These are phyloP conservation scores for Helminthosporium solani DNA, from an alignment of 2,329 filamentous ascomycete genomes.

Conservation along the genomic window DNA sequence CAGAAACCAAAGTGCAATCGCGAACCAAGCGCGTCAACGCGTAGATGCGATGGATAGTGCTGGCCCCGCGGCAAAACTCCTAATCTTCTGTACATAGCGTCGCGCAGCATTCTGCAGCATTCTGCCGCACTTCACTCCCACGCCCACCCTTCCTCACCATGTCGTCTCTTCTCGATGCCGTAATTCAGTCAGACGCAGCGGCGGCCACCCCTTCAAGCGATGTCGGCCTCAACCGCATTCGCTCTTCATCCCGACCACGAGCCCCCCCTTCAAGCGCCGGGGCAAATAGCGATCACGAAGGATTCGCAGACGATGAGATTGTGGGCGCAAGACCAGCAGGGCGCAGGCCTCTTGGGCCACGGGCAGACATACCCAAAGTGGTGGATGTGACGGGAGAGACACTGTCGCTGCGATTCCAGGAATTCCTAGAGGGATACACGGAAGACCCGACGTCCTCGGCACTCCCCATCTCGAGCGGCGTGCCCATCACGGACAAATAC, in stretches of 20 bases:
- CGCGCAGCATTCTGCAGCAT: too few relatives aligned
- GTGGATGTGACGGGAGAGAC: slow-evolving; percentile 75
- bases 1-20: neutral
- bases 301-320: slow-evolving; percentile 62
- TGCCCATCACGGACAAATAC: slow-evolving; percentile 74
- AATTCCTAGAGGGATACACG: slow-evolving; percentile 76
- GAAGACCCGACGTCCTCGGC: slow-evolving; percentile 67
- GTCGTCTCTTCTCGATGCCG: slow-evolving; percentile 55
- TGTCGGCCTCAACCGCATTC: slow-evolving; percentile 40
- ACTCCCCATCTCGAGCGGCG: slow-evolving; percentile 64
- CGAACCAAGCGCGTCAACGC: slow-evolving; percentile 9
- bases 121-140: slow-evolving; percentile 8
- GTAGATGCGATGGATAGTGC: too few relatives aligned
- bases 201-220: slow-evolving; percentile 42
- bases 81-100: too few relatives aligned
- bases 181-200: slow-evolving; percentile 50
- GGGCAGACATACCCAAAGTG: slow-evolving; percentile 66
- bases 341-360: slow-evolving; percentile 45
- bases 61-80: slow-evolving; percentile 14
- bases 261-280: slow-evolving; percentile 54
- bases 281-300: slow-evolving; percentile 57
- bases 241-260: slow-evolving; percentile 56
- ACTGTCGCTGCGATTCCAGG: slow-evolving; percentile 74
- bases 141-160: slow-evolving; percentile 36
- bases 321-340: slow-evolving; percentile 52